Conservation (phyloP, 306 rosid species). For the Ceratonia siliqua region DNA sequence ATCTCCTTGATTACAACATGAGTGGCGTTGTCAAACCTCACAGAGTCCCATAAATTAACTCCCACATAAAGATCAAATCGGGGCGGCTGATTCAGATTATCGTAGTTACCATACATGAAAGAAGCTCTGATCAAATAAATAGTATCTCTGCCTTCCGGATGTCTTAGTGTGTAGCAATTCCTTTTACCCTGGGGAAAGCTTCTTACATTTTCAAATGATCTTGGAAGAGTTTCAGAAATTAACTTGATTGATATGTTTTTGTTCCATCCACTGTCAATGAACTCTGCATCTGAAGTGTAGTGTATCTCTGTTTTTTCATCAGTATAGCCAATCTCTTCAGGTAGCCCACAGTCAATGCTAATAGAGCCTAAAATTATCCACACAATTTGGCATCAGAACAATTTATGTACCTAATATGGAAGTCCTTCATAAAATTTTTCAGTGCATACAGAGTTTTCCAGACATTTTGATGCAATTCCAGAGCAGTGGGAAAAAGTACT, state of each 20-base stretch:
- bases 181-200: slow-evolving; percentile 50
- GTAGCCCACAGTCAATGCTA: slow-evolving; percentile 41
- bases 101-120: slow-evolving; percentile 51
- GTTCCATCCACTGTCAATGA: slow-evolving; percentile 28
- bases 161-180: slow-evolving; percentile 44
- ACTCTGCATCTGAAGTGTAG: slow-evolving; percentile 32
- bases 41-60: slow-evolving; percentile 42
- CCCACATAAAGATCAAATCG: slow-evolving; percentile 42
- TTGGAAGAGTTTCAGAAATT: background rate
- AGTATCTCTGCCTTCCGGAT: slow-evolving; percentile 22
- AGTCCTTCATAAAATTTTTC: background rate
- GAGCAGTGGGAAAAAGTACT: background rate
- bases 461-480: background rate
- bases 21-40: background rate
- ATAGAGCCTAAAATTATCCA: slow-evolving; percentile 23
- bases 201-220: slow-evolving; percentile 19
- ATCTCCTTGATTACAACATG: slow-evolving; percentile 32
- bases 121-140: slow-evolving; percentile 43
- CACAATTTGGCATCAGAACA: slow-evolving; percentile 15
- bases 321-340: background rate
- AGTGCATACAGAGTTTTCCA: background rate
- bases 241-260: background rate
- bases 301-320: slow-evolving; percentile 23
- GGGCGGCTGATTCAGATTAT: slow-evolving; percentile 28
- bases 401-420: background rate